phyloP scores from a whole-genome alignment of 225 moss, liverwort and hornwort species.

The Polytrichum formosum region DNA sequence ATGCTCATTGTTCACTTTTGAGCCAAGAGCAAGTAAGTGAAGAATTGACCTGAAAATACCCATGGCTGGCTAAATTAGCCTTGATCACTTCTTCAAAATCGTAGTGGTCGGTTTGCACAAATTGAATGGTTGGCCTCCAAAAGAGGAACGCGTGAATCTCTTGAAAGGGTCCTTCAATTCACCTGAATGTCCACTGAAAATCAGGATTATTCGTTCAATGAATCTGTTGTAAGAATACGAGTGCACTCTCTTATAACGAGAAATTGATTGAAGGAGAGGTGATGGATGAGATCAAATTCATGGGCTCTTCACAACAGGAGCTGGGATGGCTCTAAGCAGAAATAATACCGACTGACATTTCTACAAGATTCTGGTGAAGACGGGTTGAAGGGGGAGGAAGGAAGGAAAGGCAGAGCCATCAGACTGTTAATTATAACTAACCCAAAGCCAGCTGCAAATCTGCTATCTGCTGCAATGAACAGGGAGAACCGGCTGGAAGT shows the following conservation, averaged over 20 bases:
- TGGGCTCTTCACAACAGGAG: neutral
- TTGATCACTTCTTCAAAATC: neutral
- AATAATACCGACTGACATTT: too few relatives aligned
- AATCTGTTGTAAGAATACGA: too few relatives aligned
- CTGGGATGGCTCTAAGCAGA: neutral
- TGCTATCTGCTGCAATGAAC: too few relatives aligned
- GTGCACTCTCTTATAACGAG: too few relatives aligned
- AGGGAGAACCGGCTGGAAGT: too few relatives aligned
- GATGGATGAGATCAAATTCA: too few relatives aligned
- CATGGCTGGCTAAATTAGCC: conserved; percentile 16
- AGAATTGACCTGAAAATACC: conserved; percentile 44
- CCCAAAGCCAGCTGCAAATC: conserved; percentile 34
- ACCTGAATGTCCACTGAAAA: conserved; percentile 6
- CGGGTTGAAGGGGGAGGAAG: conserved; percentile 5
- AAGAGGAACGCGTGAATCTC: neutral
- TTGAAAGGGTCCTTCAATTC: neutral
- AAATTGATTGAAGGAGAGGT: too few relatives aligned
- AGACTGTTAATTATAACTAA: conserved; percentile 41
- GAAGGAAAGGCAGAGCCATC: conserved; percentile 18
- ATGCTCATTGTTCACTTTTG: neutral
- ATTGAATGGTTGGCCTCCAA: neutral
- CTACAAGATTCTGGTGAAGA: conserved; percentile 3
- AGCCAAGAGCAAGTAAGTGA: neutral
- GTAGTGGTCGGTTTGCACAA: too few relatives aligned
- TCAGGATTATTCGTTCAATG: neutral